These are phyloP conservation scores for Cyclotella sp. DNA, from an alignment of 108 stramenopile genomes.

Conservation along the genomic window DNA sequence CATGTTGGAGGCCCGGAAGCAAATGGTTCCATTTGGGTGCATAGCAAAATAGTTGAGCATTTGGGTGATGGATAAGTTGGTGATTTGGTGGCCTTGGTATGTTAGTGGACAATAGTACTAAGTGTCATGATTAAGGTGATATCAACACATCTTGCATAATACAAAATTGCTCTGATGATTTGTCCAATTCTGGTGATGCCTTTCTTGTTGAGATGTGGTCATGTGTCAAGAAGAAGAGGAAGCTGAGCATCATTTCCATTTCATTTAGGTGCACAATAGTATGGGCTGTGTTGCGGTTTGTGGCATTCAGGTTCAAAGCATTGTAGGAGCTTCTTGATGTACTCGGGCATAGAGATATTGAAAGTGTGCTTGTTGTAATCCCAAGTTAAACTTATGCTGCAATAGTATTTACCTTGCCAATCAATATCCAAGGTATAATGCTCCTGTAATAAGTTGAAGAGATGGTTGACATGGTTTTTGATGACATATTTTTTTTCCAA, in stretches of 20 bases:
- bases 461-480: constrained; percentile 21
- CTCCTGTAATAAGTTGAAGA: constrained; percentile 16
- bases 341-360: constrained; percentile 58
- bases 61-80: constrained; percentile 1
- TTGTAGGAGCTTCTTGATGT: constrained; percentile 44
- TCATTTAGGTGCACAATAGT: background rate
- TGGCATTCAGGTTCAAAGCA: constrained; percentile 47
- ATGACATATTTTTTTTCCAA: constrained; percentile 54
- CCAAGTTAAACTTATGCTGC: constrained; percentile 50
- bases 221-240: constrained; percentile 21
- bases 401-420: constrained; percentile 37
- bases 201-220: constrained; percentile 14
- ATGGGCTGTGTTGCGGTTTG: constrained; percentile 48
- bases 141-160: constrained; percentile 54
- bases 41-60: constrained; percentile 55
- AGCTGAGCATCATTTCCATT: constrained; percentile 51
- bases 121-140: constrained; percentile 41
- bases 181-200: constrained; percentile 43
- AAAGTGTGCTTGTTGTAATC: constrained; percentile 36
- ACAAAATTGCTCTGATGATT: constrained; percentile 50
- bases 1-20: constrained; percentile 52
- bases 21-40: constrained; percentile 48
- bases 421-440: constrained; percentile 35
- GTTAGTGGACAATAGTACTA: constrained; percentile 26
- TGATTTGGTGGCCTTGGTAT: constrained; percentile 31